phyloP scores from a whole-genome alignment of 2,329 filamentous ascomycete species.

The Rosellinia necatrix region DNA sequence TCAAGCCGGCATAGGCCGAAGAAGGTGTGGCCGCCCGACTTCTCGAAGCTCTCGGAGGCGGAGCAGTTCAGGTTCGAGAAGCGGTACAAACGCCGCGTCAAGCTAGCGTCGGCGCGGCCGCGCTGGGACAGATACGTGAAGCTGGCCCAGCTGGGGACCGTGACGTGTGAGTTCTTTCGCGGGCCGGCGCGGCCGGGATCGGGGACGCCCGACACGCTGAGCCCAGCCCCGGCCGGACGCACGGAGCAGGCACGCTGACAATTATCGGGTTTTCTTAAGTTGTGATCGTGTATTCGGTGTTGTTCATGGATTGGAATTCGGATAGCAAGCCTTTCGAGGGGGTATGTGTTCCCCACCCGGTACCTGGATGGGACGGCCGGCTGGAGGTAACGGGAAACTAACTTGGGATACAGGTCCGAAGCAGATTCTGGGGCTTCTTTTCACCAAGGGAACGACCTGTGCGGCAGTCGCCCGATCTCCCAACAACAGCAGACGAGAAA shows the following conservation, averaged over 20 bases:
- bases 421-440: constrained; percentile 46
- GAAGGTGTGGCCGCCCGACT: constrained; percentile 79
- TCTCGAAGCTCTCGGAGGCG: constrained; percentile 68
- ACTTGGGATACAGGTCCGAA: constrained; percentile 43
- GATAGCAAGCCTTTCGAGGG: constrained; percentile 55
- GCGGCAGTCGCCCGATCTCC: constrained; percentile 29
- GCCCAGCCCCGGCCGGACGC: background rate
- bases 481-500: constrained; percentile 22
- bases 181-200: no score
- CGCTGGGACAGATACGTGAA: constrained; percentile 50
- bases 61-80: constrained; percentile 80
- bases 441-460: constrained; percentile 36
- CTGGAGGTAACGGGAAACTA: constrained; percentile 1
- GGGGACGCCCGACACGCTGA: no score
- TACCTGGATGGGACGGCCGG: background rate
- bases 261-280: constrained; percentile 42
- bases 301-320: constrained; percentile 64
- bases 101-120: constrained; percentile 40
- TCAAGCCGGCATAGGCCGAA: constrained; percentile 66
- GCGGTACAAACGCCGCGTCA: constrained; percentile 73
- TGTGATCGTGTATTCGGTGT: constrained; percentile 59
- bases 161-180: constrained; percentile 54
- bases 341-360: constrained; percentile 43
- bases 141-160: constrained; percentile 65
- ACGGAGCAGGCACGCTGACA: constrained; percentile 12